Base-by-base conservation (phyloP, 768 basidiomycete genomes). In the Saitozyma podzolica region DNA sequence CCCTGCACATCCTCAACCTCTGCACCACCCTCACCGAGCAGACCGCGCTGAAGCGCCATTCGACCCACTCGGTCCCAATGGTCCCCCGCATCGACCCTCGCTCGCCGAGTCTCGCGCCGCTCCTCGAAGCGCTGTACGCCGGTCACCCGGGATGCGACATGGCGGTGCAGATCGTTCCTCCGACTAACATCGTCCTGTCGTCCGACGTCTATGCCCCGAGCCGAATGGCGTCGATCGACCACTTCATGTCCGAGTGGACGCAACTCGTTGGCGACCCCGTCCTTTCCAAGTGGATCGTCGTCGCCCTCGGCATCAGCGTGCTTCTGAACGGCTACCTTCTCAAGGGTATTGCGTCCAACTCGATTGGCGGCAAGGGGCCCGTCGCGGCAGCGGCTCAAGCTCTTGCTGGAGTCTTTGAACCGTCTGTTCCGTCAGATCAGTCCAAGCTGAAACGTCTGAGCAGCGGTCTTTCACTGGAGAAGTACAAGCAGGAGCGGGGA, bases 211-310 rank as follows among this genome's bases (percentile, higher is more conserved):
- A 64, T 66, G 55, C 66, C 9, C 63, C 69, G 14, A 72, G 70
- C 5, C 56, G 72, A 11, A 73, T 81, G 70, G 86, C 87, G 61
- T 81, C 85, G 19, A 81, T 95, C 58, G 92, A 94, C 63, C 84
- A 85, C 63, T 94, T 94, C 83, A 90, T 96, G 89, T 86, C 86
- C 49, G 84, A 86, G 4, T 97, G 94, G 94, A 91, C 91, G 9
- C 82, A 83, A 13, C 87, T 97, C 67, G 92, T 97, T 55, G 92
- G 92, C 43, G 95, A 99, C 74, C 95, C 95, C 0, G 86, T 97
- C 55, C 81, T 98, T 64, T 88, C 86, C 72, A 98, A 98, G 82
- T 94, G 91, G 89, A 93, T 98, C 75, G 90, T 97, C 54, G 84
- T 91, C 59, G 83, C 90, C 14, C 85, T 99, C 20, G 89, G 87